phyloP scores from a whole-genome alignment of 2,329 filamentous ascomycete genomes.

The Fusarium multiceps region DNA sequence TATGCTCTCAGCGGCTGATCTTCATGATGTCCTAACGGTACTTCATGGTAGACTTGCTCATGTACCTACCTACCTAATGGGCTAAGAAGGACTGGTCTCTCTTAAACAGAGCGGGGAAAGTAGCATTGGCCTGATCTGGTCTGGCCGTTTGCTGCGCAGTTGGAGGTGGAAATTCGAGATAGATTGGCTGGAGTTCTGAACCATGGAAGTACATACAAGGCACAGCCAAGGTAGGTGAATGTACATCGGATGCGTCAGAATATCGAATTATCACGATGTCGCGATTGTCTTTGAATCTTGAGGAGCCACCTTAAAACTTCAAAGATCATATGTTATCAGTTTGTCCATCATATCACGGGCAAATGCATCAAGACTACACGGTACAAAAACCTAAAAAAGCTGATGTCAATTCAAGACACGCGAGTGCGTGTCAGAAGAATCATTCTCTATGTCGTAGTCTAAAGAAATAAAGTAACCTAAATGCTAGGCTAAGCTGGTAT shows the following conservation, averaged over 20 bases:
- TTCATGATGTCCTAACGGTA: neutral
- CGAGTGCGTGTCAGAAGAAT: neutral
- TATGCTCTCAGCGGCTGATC: neutral
- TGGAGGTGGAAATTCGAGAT: conserved; percentile 16
- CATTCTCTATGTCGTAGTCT: too few relatives aligned
- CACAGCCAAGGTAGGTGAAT: neutral
- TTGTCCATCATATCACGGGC: neutral
- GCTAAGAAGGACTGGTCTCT: neutral
- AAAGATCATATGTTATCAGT: neutral
- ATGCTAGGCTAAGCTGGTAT: too few relatives aligned
- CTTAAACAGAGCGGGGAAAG: conserved; percentile 42
- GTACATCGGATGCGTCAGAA: neutral
- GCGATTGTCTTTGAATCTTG: neutral
- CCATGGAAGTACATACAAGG: neutral
- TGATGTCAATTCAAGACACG: conserved; percentile 11
- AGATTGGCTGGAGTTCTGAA: conserved; percentile 13
- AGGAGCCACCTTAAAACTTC: neutral
- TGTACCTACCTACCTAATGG: neutral
- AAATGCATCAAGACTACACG: too few relatives aligned
- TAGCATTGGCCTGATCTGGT: conserved; percentile 25
- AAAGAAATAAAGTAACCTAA: too few relatives aligned
- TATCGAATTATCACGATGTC: neutral
- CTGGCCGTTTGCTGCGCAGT: conserved; percentile 10
- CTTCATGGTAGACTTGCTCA: neutral
- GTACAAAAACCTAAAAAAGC: neutral